Evolutionary conservation across 2,329 filamentous ascomycete genomes (phyloP).

Genomic region (Sclerotinia trifoliorum): DNA sequence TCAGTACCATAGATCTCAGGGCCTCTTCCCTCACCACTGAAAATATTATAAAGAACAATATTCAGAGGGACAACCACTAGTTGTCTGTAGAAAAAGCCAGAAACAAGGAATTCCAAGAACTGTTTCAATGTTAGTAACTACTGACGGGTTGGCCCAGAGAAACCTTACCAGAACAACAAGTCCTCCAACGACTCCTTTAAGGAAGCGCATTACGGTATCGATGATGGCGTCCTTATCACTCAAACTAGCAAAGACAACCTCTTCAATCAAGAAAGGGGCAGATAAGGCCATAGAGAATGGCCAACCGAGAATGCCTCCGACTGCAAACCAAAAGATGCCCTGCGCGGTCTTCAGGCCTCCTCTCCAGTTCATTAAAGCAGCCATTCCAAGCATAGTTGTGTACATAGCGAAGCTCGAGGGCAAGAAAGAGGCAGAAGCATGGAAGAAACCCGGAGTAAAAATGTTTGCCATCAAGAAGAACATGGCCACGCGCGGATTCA

Average conservation of each 20-base stretch:
- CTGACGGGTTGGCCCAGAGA: not conserved
- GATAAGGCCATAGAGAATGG: conserved; percentile 85
- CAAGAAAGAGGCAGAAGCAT: conserved; percentile 81
- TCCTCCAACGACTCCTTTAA: conserved; percentile 59
- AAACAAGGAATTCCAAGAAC: conserved; percentile 68
- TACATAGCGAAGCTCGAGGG: conserved; percentile 99
- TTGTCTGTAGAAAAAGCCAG: conserved; percentile 83
- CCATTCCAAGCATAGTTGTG: conserved; percentile 77
- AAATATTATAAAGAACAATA: conserved; percentile 94
- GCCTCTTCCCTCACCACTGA: conserved; percentile 72
- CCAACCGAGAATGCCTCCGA: conserved; percentile 86
- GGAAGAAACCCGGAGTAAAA: conserved; percentile 88
- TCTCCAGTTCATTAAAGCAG: conserved; percentile 88
- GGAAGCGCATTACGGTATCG: conserved; percentile 58
- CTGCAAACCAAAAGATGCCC: conserved; percentile 87
- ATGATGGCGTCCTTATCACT: conserved; percentile 59
- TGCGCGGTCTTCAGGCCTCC: conserved; percentile 74
- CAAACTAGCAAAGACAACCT: conserved; percentile 58
- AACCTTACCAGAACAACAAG: conserved; percentile 37
- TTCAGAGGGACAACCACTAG: conserved; percentile 79
- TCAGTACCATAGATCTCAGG: conserved; percentile 94
- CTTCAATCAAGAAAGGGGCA: conserved; percentile 77
- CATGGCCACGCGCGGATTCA: conserved; percentile 81
- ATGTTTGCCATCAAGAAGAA: conserved; percentile 77
- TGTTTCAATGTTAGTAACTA: conserved; percentile 35